phyloP scores from a whole-genome alignment of 768 basidiomycete genomes.

The Tulasnella sp. region DNA sequence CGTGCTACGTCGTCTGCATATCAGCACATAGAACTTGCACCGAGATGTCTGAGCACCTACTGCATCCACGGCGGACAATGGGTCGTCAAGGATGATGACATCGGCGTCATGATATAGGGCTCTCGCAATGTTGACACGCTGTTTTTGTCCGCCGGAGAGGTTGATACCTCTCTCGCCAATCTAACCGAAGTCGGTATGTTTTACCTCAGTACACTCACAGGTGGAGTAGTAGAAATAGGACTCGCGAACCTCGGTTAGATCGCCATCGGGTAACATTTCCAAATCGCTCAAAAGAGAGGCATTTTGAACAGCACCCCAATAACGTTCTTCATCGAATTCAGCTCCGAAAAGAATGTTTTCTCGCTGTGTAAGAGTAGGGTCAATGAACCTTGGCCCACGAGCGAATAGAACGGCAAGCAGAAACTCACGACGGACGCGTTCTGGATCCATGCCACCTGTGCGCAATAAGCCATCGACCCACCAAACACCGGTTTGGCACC shows the following conservation, averaged over 20 bases:
- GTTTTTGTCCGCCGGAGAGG: slow-evolving; percentile 51
- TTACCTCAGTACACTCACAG: not conserved
- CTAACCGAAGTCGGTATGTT: not conserved
- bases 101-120: slow-evolving; percentile 60
- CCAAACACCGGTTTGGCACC: slow-evolving; percentile 50
- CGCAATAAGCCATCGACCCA: slow-evolving; percentile 58
- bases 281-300: slow-evolving; percentile 57
- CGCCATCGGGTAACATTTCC: slow-evolving; percentile 58
- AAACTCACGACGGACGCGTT: slow-evolving; percentile 50
- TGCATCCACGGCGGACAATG: slow-evolving; percentile 45
- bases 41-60: slow-evolving; percentile 9
- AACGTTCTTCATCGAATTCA: slow-evolving; percentile 53
- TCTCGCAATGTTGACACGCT: slow-evolving; percentile 58
- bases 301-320: slow-evolving; percentile 54
- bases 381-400: slow-evolving; percentile 7
- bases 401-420: not conserved
- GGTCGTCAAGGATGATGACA: slow-evolving; percentile 55
- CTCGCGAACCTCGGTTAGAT: slow-evolving; percentile 68
- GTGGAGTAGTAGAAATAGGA: not conserved
- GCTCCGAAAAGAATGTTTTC: slow-evolving; percentile 64
- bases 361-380: slow-evolving; percentile 32
- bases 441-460: slow-evolving; percentile 72
- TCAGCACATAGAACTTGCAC: slow-evolving; percentile 24
- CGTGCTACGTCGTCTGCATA: slow-evolving; percentile 39
- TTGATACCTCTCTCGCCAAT: slow-evolving; percentile 25